A percentile compares a stretch with the other conserved stretches of the same genome.
These are phyloP conservation scores for Plasmodium berghei DNA, from an alignment of 169 alveolate species.

Conservation along the genomic window DNA sequence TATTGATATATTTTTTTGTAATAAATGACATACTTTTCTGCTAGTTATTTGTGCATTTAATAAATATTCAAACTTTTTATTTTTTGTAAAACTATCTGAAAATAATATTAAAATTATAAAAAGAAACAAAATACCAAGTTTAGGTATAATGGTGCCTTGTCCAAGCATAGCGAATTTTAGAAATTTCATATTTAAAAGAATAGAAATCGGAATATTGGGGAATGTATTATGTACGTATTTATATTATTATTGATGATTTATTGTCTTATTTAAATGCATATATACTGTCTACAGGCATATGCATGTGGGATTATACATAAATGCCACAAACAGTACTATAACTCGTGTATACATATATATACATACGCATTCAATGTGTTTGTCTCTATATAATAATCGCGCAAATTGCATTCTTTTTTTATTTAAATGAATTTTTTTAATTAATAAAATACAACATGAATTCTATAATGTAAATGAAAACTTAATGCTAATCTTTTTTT, in stretches of 20 bases:
- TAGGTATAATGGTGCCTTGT: neutral
- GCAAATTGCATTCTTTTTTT: neutral
- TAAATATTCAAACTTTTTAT: neutral
- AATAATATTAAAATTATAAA: conserved; percentile 3
- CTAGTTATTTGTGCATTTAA: conserved; percentile 6
- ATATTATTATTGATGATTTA: no score
- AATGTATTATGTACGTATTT: no score
- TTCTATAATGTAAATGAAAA: no score
- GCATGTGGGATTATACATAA: no score
- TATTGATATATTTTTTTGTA: conserved; percentile 11
- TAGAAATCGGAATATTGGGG: no score
- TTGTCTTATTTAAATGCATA: no score
- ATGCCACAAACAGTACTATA: no score
- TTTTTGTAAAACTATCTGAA: conserved; percentile 13
- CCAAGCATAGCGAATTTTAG: neutral
- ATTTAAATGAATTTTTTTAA: no score
- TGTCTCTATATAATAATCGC: neutral
- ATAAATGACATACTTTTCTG: conserved; percentile 14
- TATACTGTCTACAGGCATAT: no score
- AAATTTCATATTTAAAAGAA: conserved; percentile 11
- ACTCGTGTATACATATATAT: neutral
- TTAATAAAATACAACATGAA: no score
- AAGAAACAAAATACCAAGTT: neutral
- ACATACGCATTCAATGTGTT: neutral
- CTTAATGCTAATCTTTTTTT: no score